These are phyloP conservation scores for Phytopythium delawarense DNA, from an alignment of 352 stramenopile genomes.

Conservation along the genomic window DNA sequence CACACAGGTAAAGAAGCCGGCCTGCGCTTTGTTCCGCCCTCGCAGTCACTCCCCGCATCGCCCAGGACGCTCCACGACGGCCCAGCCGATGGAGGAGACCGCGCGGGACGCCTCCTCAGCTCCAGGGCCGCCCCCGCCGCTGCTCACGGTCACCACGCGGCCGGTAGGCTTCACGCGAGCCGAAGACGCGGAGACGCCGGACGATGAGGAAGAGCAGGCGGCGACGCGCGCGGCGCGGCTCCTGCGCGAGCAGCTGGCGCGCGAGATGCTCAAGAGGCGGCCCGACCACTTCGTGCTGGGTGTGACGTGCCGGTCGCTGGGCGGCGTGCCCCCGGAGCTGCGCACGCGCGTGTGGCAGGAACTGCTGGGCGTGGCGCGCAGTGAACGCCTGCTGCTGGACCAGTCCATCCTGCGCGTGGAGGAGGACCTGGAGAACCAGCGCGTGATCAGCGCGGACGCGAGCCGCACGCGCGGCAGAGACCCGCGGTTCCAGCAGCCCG, in stretches of 20 bases:
- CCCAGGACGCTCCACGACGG: background rate
- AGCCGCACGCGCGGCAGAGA: slow-evolving; percentile 81
- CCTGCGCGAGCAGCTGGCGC: slow-evolving; percentile 37
- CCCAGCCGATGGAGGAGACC: background rate
- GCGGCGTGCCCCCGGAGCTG: slow-evolving; percentile 44
- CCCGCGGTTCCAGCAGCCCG: slow-evolving; percentile 59
- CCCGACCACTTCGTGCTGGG: slow-evolving; percentile 73
- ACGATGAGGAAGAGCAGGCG: background rate
- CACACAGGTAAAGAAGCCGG: background rate
- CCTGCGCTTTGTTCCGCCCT: background rate
- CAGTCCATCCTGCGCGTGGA: slow-evolving; percentile 71
- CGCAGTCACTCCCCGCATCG: background rate
- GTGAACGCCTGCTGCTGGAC: slow-evolving; percentile 57
- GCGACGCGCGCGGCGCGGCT: slow-evolving; percentile 4
- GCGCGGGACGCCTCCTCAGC: background rate
- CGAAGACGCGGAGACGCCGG: background rate
- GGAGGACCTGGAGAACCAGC: slow-evolving; percentile 88
- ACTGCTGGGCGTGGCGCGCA: slow-evolving; percentile 63
- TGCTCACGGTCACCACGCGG: background rate
- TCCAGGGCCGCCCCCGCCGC: background rate
- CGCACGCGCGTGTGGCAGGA: slow-evolving; percentile 78
- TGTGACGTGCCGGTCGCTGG: slow-evolving; percentile 66
- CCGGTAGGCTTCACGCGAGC: background rate
- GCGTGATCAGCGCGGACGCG: slow-evolving; percentile 88
- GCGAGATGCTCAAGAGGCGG: slow-evolving; percentile 61